phyloP scores from a whole-genome alignment of 257 asterid genomes.

The Solanum appendiculatum region DNA sequence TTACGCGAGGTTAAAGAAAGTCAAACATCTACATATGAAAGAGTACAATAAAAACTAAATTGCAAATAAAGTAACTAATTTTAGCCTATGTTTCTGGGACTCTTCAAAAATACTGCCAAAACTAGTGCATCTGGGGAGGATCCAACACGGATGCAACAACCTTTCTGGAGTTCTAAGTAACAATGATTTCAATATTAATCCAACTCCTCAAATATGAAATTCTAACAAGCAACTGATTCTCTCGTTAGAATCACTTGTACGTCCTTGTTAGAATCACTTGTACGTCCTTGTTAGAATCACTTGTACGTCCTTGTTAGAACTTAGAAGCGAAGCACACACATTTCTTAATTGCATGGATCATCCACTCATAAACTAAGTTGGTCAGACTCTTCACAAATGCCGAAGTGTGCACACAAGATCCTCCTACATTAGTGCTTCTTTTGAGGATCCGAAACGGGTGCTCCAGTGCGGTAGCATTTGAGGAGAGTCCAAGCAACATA shows the following conservation, averaged over 20 bases:
- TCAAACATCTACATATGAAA: background rate
- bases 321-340: background rate
- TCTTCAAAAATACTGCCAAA: background rate
- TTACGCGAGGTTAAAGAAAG: background rate
- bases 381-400: background rate
- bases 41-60: too few relatives aligned
- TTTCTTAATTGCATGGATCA: background rate
- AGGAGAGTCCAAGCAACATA: background rate
- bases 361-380: background rate
- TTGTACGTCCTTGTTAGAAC: background rate
- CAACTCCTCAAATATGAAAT: background rate
- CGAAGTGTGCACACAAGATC: background rate
- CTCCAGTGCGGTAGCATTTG: background rate
- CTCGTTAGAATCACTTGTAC: background rate
- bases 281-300: background rate
- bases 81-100: background rate
- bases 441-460: background rate
- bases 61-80: too few relatives aligned
- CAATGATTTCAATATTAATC: background rate
- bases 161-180: background rate
- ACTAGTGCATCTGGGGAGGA: background rate
- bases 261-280: background rate
- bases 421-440: background rate
- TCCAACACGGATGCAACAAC: background rate
- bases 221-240: background rate